Conservation (phyloP, 441 rosid genomes). For the Oxalis stricta region DNA sequence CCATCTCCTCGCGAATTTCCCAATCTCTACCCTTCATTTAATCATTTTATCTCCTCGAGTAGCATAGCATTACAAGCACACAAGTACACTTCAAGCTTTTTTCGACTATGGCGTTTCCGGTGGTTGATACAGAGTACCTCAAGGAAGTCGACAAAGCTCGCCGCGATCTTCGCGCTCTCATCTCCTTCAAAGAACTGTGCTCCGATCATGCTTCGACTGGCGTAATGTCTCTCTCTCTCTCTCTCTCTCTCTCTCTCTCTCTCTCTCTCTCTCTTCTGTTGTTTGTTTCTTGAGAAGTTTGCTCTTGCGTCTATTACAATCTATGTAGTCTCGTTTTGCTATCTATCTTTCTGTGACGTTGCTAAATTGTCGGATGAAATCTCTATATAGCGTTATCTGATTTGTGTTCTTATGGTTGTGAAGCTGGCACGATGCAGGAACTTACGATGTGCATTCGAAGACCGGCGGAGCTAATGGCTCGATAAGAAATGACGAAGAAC, state of each 20-base stretch:
- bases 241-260: background rate
- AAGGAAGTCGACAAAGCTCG: constrained; percentile 84
- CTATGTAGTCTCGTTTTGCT: background rate
- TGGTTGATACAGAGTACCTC: constrained; percentile 67
- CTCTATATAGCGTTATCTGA: background rate
- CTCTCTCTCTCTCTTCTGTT: background rate
- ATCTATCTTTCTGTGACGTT: background rate
- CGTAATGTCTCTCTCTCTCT: too few relatives aligned
- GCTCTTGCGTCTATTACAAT: too few relatives aligned
- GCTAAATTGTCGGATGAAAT: background rate
- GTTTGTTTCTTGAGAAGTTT: too few relatives aligned
- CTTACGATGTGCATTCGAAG: constrained; percentile 63
- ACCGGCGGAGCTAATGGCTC: constrained; percentile 94
- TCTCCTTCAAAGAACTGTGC: constrained; percentile 76
- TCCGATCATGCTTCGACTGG: constrained; percentile 93
- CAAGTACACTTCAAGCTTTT: too few relatives aligned
- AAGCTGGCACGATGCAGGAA: constrained; percentile 97
- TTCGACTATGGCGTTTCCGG: constrained; percentile 15
- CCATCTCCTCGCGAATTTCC: too few relatives aligned
- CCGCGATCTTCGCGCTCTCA: constrained; percentile 82
- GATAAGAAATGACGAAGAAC: constrained; percentile 74
- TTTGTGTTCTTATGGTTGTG: constrained; percentile 8
- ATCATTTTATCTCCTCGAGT: too few relatives aligned
- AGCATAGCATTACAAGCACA: too few relatives aligned
- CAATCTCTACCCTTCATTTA: too few relatives aligned